These are phyloP conservation scores for Boletus huronensis DNA, from an alignment of 768 basidiomycete species.

Conservation along the genomic window DNA sequence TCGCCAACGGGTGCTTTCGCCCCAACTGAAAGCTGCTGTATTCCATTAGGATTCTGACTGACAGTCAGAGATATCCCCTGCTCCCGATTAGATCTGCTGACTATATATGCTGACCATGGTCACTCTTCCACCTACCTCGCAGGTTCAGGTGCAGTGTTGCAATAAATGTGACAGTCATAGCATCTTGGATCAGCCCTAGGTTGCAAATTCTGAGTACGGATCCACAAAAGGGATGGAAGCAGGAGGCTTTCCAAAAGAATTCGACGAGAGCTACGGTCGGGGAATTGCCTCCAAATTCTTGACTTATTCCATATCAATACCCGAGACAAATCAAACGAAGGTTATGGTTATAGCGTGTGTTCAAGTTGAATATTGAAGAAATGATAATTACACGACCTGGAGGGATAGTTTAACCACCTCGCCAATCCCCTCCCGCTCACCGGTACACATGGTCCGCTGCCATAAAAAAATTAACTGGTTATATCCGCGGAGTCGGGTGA, in stretches of 20 bases:
- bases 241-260: background rate
- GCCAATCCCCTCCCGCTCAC: conserved; percentile 32
- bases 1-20: background rate
- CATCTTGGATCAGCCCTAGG: background rate
- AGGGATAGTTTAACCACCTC: conserved; percentile 8
- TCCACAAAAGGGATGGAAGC: background rate
- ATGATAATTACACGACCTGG: conserved; percentile 25
- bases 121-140: background rate
- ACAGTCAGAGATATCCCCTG: background rate
- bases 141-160: background rate
- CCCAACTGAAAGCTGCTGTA: background rate
- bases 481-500: conserved; percentile 10
- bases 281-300: background rate
- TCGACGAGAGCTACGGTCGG: background rate
- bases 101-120: background rate
- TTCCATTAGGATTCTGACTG: conserved; percentile 7
- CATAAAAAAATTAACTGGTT: conserved; percentile 19
- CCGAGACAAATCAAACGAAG: conserved; percentile 1
- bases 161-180: background rate
- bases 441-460: conserved; percentile 87
- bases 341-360: conserved; percentile 1
- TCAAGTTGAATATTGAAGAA: conserved; percentile 4
- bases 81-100: background rate
- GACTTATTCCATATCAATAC: background rate
- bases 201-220: background rate